phyloP scores from a whole-genome alignment of 1,284 basidiomycete genomes.

The Apiotrichum mycotoxinovorans region DNA sequence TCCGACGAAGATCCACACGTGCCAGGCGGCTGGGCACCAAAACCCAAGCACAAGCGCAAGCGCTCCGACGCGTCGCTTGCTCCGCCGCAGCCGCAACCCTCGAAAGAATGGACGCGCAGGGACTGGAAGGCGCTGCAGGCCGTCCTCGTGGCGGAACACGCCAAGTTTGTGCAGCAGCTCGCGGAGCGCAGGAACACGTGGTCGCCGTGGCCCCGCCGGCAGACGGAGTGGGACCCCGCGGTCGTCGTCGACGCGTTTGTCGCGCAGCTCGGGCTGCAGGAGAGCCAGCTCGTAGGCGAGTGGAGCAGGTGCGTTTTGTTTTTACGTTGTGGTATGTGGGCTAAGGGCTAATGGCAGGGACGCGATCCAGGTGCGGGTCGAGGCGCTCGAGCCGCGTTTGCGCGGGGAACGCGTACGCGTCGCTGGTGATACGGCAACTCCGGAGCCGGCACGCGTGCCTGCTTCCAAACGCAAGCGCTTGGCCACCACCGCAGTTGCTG shows the following conservation, averaged over 20 bases:
- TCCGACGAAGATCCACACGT: constrained; percentile 3
- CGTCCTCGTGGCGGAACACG: constrained; percentile 29
- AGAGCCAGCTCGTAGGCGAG: constrained; percentile 9
- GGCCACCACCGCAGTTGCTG: neutral
- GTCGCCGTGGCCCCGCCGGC: neutral
- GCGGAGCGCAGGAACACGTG: constrained; percentile 17
- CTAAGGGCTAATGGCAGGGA: neutral
- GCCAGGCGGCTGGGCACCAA: constrained; percentile 28
- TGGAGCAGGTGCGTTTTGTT: constrained; percentile 10
- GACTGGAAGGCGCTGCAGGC: constrained; percentile 42
- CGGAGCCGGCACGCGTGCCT: neutral
- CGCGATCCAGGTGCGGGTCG: constrained; percentile 4
- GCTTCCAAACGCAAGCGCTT: no score
- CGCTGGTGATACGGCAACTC: neutral
- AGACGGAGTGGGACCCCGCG: constrained; percentile 3
- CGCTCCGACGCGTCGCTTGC: no score
- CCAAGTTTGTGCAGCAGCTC: constrained; percentile 29
- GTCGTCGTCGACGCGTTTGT: constrained; percentile 13
- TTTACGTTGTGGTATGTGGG: neutral
- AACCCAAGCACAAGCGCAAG: constrained; percentile 11
- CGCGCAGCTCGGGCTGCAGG: neutral
- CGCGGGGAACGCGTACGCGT: neutral
- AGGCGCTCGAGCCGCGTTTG: neutral
- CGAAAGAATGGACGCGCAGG: constrained; percentile 27
- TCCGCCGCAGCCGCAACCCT: no score